Evolutionary conservation across 176 grass and related monocot genomes (phyloP).

Genomic region (Carex kokanica): DNA sequence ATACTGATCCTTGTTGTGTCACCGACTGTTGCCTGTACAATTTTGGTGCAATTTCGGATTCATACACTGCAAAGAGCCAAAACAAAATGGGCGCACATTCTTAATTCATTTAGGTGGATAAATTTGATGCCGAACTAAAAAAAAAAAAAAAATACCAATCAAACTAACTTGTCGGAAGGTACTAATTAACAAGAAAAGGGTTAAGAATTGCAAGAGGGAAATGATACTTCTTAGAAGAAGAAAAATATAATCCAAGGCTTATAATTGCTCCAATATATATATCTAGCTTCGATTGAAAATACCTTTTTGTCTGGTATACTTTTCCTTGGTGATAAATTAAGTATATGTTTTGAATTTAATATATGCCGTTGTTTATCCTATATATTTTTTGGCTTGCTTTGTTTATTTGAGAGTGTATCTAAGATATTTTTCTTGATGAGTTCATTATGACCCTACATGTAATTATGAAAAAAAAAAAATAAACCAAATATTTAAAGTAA

Average conservation of each 20-base stretch:
- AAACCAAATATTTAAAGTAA: not conserved
- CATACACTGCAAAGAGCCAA: conserved; percentile 15
- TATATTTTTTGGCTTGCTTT: not conserved
- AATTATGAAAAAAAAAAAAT: not conserved
- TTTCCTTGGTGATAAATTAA: not conserved
- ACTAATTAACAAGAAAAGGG: not conserved
- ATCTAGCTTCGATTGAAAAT: not conserved
- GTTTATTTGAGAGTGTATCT: not conserved
- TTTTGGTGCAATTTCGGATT: conserved; percentile 23
- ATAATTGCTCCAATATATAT: not conserved
- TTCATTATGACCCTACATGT: not conserved
- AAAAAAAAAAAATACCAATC: not conserved
- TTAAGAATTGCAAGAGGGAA: not conserved
- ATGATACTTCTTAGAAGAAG: not conserved
- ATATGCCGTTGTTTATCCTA: not conserved
- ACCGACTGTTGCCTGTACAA: conserved; percentile 35
- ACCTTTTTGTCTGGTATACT: not conserved
- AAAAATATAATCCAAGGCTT: not conserved
- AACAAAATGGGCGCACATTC: not conserved
- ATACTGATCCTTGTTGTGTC: conserved; percentile 15
- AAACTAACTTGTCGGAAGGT: not conserved
- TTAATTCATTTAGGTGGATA: not conserved
- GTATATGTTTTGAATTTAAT: not conserved
- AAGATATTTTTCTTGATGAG: not conserved
- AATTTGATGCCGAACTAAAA: not conserved